These are phyloP conservation scores for Phanerochaete sordida DNA, from an alignment of 768 basidiomycete genomes.

Conservation along the genomic window DNA sequence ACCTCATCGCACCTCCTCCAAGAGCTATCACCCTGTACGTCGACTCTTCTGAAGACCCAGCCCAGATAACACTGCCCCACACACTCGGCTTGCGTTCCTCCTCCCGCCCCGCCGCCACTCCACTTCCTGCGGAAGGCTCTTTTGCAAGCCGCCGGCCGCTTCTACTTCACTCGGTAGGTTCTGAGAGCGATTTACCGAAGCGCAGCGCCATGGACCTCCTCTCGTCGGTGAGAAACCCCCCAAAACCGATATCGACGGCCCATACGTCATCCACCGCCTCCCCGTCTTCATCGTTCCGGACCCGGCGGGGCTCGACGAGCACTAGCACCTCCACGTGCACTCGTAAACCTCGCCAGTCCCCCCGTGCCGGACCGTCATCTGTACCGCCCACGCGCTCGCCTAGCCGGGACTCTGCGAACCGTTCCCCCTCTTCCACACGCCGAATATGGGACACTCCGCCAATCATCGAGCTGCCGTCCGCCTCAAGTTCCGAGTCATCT, in stretches of 20 bases:
- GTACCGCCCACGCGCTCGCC: slow-evolving; percentile 16
- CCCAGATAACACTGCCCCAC: slow-evolving; percentile 59
- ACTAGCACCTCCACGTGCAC: slow-evolving; percentile 13
- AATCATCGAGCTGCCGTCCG: slow-evolving; percentile 48
- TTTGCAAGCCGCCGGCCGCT: slow-evolving; percentile 7
- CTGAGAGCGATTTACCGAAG: slow-evolving; percentile 7
- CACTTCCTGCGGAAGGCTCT: slow-evolving; percentile 12
- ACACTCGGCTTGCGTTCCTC: slow-evolving; percentile 59
- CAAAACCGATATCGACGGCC: not conserved
- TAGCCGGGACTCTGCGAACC: not conserved
- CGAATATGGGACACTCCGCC: slow-evolving; percentile 41
- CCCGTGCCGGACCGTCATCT: slow-evolving; percentile 9
- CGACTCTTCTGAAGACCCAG: slow-evolving; percentile 49
- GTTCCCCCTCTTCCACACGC: not conserved
- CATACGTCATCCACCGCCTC: slow-evolving; percentile 8
- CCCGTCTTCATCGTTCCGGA: slow-evolving; percentile 9
- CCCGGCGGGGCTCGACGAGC: slow-evolving; percentile 7
- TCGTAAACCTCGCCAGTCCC: slow-evolving; percentile 8
- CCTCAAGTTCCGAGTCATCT: slow-evolving; percentile 52
- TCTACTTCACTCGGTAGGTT: slow-evolving; percentile 5
- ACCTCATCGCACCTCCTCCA: slow-evolving; percentile 65
- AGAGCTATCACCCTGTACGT: slow-evolving; percentile 75
- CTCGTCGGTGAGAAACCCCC: slow-evolving; percentile 18
- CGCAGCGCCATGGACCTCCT: slow-evolving; percentile 21
- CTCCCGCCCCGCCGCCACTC: slow-evolving; percentile 16